Base-by-base conservation (phyloP, 371 early-diverging fungal genomes). In the Haplosporangium sp. region DNA sequence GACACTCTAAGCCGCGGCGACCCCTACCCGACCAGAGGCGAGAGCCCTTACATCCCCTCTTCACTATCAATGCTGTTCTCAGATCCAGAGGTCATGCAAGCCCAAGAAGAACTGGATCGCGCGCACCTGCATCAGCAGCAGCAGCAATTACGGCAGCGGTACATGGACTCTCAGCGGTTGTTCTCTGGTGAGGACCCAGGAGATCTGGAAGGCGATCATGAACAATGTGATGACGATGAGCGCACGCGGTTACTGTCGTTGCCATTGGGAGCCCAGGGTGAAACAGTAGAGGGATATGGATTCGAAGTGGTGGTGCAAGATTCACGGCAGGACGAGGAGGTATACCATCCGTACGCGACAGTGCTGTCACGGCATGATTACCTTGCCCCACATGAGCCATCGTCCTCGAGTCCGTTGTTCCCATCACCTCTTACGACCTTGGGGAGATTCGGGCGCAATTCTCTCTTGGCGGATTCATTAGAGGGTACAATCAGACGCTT, bases 321-420 rank as follows among this genome's bases (percentile, higher is more conserved):
- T 18, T 18, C 10, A 8, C 47, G 46, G 29, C 52, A 51, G 11
- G n/a, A 46, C 6, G 64, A 62, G n/a, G 64, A 52, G 13, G 51
- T 47, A 0, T 66, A 67, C 36, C 66, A 59, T 11, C 67, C 70
- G 9, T 66, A 66, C 40, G 67, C 53, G 55, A 64, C 75, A 1
- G 43, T 74, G 42, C 60, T 75, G 64, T 67, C 68, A 5, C 56
- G 71, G 40, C 46, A 55, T 1, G 76, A 76, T 16, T 76, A 63
- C 37, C 51, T 76, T 13, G 76, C 76, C 0, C 76, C 76, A 9
- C 76, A 76, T 55, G 67, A 76, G 16, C 76, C 76, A 6, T 70
- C 76, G 1, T 76, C 76, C 12, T 76, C 76, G 46, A 76, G 76
- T 63, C 76, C 76, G 20, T 29, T 76, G 41, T 76, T 76, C 46